These are phyloP conservation scores for Trichophyton rubrum DNA, from an alignment of 2,329 filamentous ascomycete genomes.

Conservation along the genomic window DNA sequence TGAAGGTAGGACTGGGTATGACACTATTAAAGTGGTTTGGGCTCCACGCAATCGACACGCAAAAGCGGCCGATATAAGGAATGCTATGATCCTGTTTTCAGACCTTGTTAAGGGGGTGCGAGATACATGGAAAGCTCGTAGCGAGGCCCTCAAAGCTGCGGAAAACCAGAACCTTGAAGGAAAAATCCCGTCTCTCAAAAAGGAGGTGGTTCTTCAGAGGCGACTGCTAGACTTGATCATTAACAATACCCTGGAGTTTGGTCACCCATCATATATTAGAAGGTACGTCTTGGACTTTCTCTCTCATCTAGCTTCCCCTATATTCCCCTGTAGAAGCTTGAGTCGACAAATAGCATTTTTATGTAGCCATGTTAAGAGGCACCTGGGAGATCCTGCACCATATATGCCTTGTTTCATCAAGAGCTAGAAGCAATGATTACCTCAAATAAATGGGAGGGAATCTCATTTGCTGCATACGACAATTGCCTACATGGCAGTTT, in stretches of 20 bases:
- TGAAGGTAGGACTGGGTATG: slow-evolving; percentile 43
- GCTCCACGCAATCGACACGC: slow-evolving; percentile 41
- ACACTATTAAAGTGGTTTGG: slow-evolving; percentile 51
- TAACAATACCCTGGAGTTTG: slow-evolving; percentile 31
- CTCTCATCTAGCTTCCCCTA: slow-evolving; percentile 8
- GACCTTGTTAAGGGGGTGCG: slow-evolving; percentile 48
- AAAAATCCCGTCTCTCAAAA: slow-evolving; percentile 43
- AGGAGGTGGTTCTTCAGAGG: slow-evolving; percentile 46
- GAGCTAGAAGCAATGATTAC: not conserved
- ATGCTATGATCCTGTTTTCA: slow-evolving; percentile 45
- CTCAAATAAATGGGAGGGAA: not conserved
- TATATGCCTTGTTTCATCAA: not conserved
- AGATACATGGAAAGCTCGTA: slow-evolving; percentile 49
- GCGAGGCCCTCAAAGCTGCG: slow-evolving; percentile 44
- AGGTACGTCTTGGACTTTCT: slow-evolving; percentile 32
- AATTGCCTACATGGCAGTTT: slow-evolving; percentile 3
- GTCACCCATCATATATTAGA: slow-evolving; percentile 36
- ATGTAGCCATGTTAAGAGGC: slow-evolving; percentile 24
- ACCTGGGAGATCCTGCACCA: not conserved
- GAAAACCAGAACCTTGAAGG: slow-evolving; percentile 44
- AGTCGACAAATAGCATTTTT: slow-evolving; percentile 25
- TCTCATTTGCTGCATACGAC: slow-evolving; percentile 4
- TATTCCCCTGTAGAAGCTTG: slow-evolving; percentile 24
- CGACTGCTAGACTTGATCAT: slow-evolving; percentile 43
- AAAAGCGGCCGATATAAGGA: slow-evolving; percentile 41